Base-by-base conservation (phyloP, 169 alveolate species). In the Plasmodium gallinaceum region DNA sequence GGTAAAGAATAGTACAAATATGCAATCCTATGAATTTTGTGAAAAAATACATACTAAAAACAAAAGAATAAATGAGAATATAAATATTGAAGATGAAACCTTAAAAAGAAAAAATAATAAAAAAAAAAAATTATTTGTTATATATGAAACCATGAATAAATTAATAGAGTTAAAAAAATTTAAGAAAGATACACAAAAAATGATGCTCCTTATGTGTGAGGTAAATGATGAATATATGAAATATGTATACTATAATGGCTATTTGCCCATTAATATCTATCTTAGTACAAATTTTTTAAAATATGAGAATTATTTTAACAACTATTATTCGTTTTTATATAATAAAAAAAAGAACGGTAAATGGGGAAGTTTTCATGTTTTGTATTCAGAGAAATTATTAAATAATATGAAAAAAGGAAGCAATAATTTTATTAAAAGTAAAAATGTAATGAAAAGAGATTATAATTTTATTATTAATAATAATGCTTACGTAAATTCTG, bases 281-380 rank as follows among this genome's bases (percentile, higher is more conserved):
- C 45, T 78, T n/a, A 78, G 89, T 16, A 78, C 89, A 0, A 78
- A 78, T 6, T 78, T 78, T 64, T 26, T 57, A 60, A 78, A 18
- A 24, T 78, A 65, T 51, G 58, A 64, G 3, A 14, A 65, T 2
- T 78, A 64, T 66, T 78, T 78, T 43, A 78, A 64, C 5, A 43
- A 78, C 42, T 58, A 46, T 51, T 78, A 78, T 20, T 37, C 89
- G 0, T 78, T 18, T 78, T 14, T 78, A 22, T 78, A 64, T 45
- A 78, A 78, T 45, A 62, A 57, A 62, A 78, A 58, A 16, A 39
- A n/a, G 18, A 78, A 65, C 57, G 6, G 57, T 9, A 48, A 78
- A 20, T 78, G 89, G 89, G 89, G 89, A 37, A 20, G 43, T 26
- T 78, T 78, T 18, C 89, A 78, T 24, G 89, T 78, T n/a, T 52